Conservation (phyloP, 306 rosid species). For the Medicago lupulina region DNA sequence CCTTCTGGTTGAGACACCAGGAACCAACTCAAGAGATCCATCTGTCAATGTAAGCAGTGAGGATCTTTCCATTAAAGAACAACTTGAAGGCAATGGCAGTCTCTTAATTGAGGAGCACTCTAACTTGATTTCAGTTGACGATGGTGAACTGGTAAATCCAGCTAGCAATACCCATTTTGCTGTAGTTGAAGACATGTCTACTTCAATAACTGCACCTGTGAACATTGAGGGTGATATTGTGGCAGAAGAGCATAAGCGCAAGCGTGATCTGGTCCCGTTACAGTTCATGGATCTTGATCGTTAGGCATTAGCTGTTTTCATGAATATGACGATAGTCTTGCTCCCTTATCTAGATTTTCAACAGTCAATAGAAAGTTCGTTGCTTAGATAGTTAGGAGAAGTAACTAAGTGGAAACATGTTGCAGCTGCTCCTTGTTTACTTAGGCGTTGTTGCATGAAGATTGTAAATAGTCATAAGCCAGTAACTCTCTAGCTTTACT, state of each 20-base stretch:
- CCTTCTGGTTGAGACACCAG: slow-evolving; percentile 53
- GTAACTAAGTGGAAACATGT: slow-evolving; percentile 28
- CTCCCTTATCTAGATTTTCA: slow-evolving; percentile 34
- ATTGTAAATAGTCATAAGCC: slow-evolving; percentile 27
- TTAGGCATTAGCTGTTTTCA: slow-evolving; percentile 28
- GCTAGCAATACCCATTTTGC: slow-evolving; percentile 40
- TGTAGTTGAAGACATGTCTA: slow-evolving; percentile 51
- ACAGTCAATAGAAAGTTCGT: slow-evolving; percentile 6
- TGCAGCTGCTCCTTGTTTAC: slow-evolving; percentile 16
- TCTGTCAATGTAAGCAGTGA: slow-evolving; percentile 42
- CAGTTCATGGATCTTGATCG: slow-evolving; percentile 23
- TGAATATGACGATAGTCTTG: slow-evolving; percentile 6
- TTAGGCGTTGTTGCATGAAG: slow-evolving; percentile 30
- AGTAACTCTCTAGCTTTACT: background rate
- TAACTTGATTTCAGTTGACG: slow-evolving; percentile 64
- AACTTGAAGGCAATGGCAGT: slow-evolving; percentile 42
- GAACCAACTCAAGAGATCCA: slow-evolving; percentile 43
- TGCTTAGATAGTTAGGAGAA: background rate
- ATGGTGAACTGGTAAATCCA: slow-evolving; percentile 42
- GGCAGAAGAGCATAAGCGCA: slow-evolving; percentile 45
- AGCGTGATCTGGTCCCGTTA: slow-evolving; percentile 38
- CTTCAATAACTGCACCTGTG: slow-evolving; percentile 46
- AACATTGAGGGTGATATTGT: slow-evolving; percentile 44
- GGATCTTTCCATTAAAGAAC: slow-evolving; percentile 38
- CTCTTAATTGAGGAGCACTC: slow-evolving; percentile 41